Base-by-base conservation (phyloP, 2,329 filamentous ascomycete species). In the Akanthomyces uredinophilus region DNA sequence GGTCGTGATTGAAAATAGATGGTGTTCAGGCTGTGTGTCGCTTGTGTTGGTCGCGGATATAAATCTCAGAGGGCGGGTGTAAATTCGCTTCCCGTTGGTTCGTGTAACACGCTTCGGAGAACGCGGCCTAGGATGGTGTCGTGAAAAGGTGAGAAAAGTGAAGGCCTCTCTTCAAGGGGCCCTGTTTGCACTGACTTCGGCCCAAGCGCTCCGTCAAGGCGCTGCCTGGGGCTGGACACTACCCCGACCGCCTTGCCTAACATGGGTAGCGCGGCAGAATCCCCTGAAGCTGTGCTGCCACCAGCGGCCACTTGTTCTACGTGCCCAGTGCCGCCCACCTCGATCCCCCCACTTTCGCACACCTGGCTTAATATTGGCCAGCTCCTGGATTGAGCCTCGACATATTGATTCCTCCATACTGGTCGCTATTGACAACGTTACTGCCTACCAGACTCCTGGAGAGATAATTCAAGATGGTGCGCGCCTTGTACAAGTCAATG, bases 391-490 rank as follows among this genome's bases (percentile, higher is more conserved):
- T 61, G 61, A 60, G 47, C 27, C 47, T 53, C 46, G 53, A 43
- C 41, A 54, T 16, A 61, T 50, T 58, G 60, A 63, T 53, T 32
- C 57, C 56, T 63, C 62, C 44, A 56, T 44, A 39, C 44, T 52
- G 57, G 57, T 53, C 50, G 55, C 35, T 54, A 58, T 58, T 55
- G 62, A 32, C 54, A 61, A 50, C 54, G 58, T 62, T 64, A 65
- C 64, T 63, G 66, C 63, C 37, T 67, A 65, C 52, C 64, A 65
- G 64, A 68, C 65, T 66, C 61, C 58, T 52, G 62, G 44, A 64
- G 44, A 29, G 51, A 60, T 50, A 51, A 64, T 60, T 64, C 72
- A 77, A 74, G 64, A 80, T 78, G 75, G 77, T 78, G 71, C 67
- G 71, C 64, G 68, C 10, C 29, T 27, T 32, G 1, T 51, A 14